Percentiles rank a stretch among this genome's conserved stretches.
Conservation (phyloP, 768 basidiomycete species). For the Tulasnella sp. region DNA sequence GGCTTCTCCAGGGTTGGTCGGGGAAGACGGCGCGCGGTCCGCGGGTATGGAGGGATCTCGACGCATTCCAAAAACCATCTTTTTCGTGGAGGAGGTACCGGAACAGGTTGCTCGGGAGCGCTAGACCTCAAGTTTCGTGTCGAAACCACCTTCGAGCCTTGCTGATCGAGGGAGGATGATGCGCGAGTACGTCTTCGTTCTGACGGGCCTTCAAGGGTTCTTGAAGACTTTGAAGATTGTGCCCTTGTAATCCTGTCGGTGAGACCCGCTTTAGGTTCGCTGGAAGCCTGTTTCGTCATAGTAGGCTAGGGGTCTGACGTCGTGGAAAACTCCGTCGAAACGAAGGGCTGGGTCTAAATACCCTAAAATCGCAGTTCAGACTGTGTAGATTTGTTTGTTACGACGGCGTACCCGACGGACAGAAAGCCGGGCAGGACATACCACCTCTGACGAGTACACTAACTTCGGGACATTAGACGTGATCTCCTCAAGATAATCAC, state of each 20-base stretch:
- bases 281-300: not conserved
- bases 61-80: not conserved
- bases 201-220: not conserved
- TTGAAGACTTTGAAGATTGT: not conserved
- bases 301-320: not conserved
- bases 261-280: not conserved
- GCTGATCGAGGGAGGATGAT: not conserved
- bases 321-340: slow-evolving; percentile 1
- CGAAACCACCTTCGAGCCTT: not conserved
- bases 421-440: no score
- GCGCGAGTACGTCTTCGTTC: not conserved
- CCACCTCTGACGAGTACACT: no score
- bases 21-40: not conserved
- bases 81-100: not conserved
- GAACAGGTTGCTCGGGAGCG: not conserved
- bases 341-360: not conserved
- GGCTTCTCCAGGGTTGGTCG: not conserved
- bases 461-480: no score
- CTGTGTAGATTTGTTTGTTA: not conserved
- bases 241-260: not conserved
- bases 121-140: not conserved
- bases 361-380: not conserved
- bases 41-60: not conserved
- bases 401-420: not conserved
- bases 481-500: no score